These are phyloP conservation scores for Maudiozyma saulgeensis DNA, from an alignment of 805 yeast genomes.

Conservation along the genomic window DNA sequence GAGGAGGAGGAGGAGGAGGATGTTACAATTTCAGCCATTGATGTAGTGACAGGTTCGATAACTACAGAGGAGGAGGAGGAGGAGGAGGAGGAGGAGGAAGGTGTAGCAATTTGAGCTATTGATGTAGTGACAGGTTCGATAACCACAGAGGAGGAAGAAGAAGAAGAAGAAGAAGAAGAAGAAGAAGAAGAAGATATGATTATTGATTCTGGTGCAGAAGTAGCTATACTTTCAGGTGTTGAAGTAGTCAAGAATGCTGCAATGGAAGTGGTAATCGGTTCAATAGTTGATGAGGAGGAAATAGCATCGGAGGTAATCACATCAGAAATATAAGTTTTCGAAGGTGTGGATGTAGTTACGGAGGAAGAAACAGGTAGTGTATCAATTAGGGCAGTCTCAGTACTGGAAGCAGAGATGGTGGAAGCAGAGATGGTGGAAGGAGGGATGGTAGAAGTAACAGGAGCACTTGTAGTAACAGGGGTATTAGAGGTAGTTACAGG, in stretches of 20 bases:
- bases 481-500: neutral
- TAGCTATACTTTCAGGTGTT: too few relatives aligned
- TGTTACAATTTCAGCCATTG: neutral
- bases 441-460: too few relatives aligned
- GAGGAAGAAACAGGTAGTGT: neutral
- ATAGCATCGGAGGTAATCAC: too few relatives aligned
- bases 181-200: neutral
- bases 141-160: neutral
- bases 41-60: neutral
- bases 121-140: neutral
- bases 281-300: neutral
- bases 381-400: too few relatives aligned
- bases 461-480: too few relatives aligned
- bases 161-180: neutral
- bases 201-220: neutral
- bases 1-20: neutral
- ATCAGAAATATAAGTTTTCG: neutral
- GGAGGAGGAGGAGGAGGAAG: neutral
- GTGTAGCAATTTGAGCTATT: neutral
- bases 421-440: too few relatives aligned
- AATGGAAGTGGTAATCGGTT: neutral
- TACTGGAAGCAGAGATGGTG: too few relatives aligned
- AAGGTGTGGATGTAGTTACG: neutral
- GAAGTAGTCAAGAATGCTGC: neutral
- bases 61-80: too few relatives aligned